These are phyloP conservation scores for Candida ulmi DNA, from an alignment of 805 yeast species.

Conservation along the genomic window DNA sequence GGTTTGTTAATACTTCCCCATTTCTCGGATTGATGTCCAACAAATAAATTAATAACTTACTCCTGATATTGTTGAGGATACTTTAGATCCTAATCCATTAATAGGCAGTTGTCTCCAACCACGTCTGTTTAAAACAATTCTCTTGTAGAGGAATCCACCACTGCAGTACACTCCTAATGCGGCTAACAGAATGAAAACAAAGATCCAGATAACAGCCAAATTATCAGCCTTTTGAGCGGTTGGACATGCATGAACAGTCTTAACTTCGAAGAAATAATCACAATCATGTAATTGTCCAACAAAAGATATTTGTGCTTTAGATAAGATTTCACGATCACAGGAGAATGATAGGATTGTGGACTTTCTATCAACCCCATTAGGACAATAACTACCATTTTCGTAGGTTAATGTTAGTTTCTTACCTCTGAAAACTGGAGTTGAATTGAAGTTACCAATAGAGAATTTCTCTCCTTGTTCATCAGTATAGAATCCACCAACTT, in stretches of 20 bases:
- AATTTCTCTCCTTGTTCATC: constrained; percentile 36
- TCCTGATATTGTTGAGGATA: constrained; percentile 19
- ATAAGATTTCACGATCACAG: constrained; percentile 71
- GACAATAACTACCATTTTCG: constrained; percentile 60
- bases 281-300: constrained; percentile 74
- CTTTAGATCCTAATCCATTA: constrained; percentile 20
- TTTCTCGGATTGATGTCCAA: not conserved
- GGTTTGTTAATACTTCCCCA: constrained; percentile 9
- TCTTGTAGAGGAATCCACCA: constrained; percentile 33
- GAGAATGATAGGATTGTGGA: constrained; percentile 66
- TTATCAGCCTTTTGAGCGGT: constrained; percentile 65
- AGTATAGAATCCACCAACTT: constrained; percentile 54
- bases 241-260: constrained; percentile 84
- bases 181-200: constrained; percentile 42
- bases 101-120: constrained; percentile 31
- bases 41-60: constrained; percentile 16
- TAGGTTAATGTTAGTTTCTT: constrained; percentile 66
- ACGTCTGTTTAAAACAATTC: constrained; percentile 30
- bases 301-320: constrained; percentile 60
- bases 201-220: constrained; percentile 59
- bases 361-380: constrained; percentile 48
- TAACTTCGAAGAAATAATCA: constrained; percentile 75
- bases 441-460: constrained; percentile 58
- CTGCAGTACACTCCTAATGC: constrained; percentile 38
- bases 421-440: constrained; percentile 65